Percentiles rank a stretch among this genome's conserved stretches.
Evolutionary conservation across 208 protist genomes (phyloP).

Genomic region (Spongospora subterranea): DNA sequence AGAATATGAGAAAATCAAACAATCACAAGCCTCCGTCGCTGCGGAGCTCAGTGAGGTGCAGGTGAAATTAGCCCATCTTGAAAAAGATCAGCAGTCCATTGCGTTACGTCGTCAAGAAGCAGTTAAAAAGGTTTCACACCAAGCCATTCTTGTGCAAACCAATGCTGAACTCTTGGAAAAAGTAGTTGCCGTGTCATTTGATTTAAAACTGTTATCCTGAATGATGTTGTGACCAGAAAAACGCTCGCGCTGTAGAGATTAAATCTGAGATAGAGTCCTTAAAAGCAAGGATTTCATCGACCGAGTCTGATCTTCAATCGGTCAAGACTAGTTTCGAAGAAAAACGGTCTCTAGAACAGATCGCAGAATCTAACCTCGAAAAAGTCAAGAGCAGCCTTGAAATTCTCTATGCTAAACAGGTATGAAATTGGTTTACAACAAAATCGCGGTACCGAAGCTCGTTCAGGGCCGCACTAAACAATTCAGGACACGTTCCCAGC

Average conservation of each 20-base stretch:
- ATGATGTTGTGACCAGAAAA: not conserved
- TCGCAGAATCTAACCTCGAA: not conserved
- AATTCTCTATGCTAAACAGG: conserved; percentile 48
- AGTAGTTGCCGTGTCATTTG: not conserved
- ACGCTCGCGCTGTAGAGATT: not conserved
- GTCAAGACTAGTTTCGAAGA: conserved; percentile 76
- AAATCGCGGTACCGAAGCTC: too few relatives aligned
- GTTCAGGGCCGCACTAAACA: not conserved
- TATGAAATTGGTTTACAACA: not conserved
- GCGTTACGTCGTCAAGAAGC: too few relatives aligned
- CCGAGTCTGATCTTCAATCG: conserved; percentile 74
- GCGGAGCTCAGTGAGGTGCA: not conserved
- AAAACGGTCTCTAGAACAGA: not conserved
- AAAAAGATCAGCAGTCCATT: not conserved
- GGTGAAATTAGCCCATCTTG: not conserved
- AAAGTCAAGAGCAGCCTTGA: not conserved
- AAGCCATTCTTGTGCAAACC: not conserved
- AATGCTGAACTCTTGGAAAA: not conserved
- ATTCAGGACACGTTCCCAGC: not conserved
- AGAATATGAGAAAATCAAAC: not conserved
- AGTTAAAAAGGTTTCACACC: not conserved
- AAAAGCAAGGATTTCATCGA: conserved; percentile 75
- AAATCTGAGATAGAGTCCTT: conserved; percentile 68
- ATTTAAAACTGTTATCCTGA: not conserved
- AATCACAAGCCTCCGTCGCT: not conserved